Evolutionary conservation across 306 rosid species (phyloP).

Genomic region (Quercus rubra): DNA sequence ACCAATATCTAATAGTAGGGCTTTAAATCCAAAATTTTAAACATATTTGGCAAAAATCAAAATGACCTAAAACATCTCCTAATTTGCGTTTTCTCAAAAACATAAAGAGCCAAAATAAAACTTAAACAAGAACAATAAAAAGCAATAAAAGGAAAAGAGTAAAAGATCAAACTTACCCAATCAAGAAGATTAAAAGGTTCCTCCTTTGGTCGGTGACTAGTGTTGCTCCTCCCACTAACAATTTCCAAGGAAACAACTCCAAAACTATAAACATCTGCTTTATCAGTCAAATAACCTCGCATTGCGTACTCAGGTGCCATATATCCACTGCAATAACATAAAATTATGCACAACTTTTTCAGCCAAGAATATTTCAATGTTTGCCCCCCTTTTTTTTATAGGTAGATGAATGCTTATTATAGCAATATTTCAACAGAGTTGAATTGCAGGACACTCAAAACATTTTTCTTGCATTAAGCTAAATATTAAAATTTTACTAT

Average conservation of each 20-base stretch:
- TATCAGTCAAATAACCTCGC: constrained; percentile 30
- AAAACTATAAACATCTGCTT: constrained; percentile 40
- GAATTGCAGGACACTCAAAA: too few species aligned
- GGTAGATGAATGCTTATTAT: too few species aligned
- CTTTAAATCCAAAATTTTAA: too few species aligned
- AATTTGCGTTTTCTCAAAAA: background rate
- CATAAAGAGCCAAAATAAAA: background rate
- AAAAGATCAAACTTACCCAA: constrained; percentile 21
- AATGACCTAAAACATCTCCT: background rate
- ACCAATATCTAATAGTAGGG: too few species aligned
- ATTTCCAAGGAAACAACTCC: constrained; percentile 28
- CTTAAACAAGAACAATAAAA: background rate
- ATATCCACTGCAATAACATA: constrained; percentile 23
- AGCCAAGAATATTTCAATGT: too few species aligned
- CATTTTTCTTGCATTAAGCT: too few species aligned
- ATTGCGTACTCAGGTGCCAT: constrained; percentile 40
- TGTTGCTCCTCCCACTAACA: constrained; percentile 20
- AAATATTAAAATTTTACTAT: too few species aligned
- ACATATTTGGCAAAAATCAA: too few species aligned
- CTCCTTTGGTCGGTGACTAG: background rate
- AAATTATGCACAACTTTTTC: background rate
- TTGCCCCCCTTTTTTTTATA: too few species aligned
- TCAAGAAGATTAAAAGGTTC: constrained; percentile 24
- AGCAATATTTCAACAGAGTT: too few species aligned
- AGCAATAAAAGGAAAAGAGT: background rate